Percentiles rank a stretch among this genome's conserved stretches.
Conservation (phyloP, 768 basidiomycete species). For the Amanita exitialis region DNA sequence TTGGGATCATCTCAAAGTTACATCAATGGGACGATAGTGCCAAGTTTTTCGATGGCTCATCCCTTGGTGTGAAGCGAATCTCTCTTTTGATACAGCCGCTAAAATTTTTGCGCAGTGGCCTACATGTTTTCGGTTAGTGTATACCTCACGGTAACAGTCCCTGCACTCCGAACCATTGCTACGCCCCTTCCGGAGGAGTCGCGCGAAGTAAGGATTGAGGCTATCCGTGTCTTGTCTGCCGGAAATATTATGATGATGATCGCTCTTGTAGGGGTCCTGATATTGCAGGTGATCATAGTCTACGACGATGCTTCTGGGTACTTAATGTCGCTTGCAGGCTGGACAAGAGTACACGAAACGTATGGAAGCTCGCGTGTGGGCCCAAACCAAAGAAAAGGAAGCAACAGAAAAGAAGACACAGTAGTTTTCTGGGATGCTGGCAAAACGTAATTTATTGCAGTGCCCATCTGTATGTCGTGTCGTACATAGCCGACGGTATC, state of each 20-base stretch:
- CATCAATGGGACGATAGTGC: constrained; percentile 88
- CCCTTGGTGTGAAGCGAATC: constrained; percentile 49
- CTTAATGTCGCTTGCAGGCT: constrained; percentile 33
- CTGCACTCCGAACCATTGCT: constrained; percentile 67
- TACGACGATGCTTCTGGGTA: background rate
- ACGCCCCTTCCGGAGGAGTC: constrained; percentile 49
- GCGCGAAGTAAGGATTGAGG: constrained; percentile 58
- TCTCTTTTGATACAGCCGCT: background rate
- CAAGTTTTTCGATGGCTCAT: constrained; percentile 89
- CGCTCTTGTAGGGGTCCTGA: constrained; percentile 52
- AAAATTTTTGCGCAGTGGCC: constrained; percentile 33
- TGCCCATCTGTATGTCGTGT: background rate
- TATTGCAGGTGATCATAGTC: constrained; percentile 52
- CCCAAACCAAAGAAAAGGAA: constrained; percentile 20
- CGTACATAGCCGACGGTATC: background rate
- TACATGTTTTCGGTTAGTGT: constrained; percentile 71
- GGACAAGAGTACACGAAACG: constrained; percentile 81
- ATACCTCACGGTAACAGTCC: constrained; percentile 78
- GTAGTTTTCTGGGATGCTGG: constrained; percentile 8
- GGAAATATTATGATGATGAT: constrained; percentile 80
- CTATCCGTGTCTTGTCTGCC: constrained; percentile 74
- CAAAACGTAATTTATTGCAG: background rate
- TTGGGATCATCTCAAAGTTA: constrained; percentile 71
- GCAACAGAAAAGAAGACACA: constrained; percentile 30
- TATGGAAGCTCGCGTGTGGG: constrained; percentile 39